Base-by-base conservation (phyloP, 345 rosid species). In the Tarenaya hassleriana region DNA sequence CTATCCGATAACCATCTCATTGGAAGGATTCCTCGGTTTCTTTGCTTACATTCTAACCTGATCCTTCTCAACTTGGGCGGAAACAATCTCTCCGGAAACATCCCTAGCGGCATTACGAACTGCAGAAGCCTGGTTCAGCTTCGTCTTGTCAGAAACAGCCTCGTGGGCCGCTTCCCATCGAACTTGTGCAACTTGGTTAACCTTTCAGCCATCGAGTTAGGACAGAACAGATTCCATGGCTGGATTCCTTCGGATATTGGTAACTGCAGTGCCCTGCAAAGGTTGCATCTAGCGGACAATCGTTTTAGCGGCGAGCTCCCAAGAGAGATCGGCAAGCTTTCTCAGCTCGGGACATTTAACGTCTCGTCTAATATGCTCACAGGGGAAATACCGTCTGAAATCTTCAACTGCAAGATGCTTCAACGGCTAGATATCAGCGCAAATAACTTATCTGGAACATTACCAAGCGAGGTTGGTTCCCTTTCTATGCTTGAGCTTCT, bases 401-500 rank as follows among this genome's bases (percentile, higher is more conserved):
- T 87, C 41, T 87, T 87, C 34, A 67, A 52, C 29, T 87, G 92
- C 73, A 63, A 40, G 66, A 77, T 70, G 92, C 98, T 90, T 63
- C 95, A 90, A 64, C 55, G 96, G 41, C 88, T 90, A 24, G 98
- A 90, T 62, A 73, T 90, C 62, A 84, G 87, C 72, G 56, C 55
- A 45, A 90, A 90, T 59, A 65, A 40, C 21, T 84, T 90, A 63
- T 53, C 40, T 2, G 92, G 95, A 13, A 42, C 61, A 49, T 67
- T 90, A 32, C 85, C 89, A 4, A 63, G 58, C 16, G 77, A 75
- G 52, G 60, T 87, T 2, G 92, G 96, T 59, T 68, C 52, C 31
- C 85, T 90, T 44, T 73, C 73, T 52, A 83, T 82, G 48, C 66
- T 90, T 71, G 98, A 90, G 85, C 86, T 84, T 58, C 83, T 90